Percentiles rank a stretch among this genome's conserved stretches.
Evolutionary conservation across 495 filamentous ascomycete species (phyloP).

Genomic region (Talaromyces thailandensis): DNA sequence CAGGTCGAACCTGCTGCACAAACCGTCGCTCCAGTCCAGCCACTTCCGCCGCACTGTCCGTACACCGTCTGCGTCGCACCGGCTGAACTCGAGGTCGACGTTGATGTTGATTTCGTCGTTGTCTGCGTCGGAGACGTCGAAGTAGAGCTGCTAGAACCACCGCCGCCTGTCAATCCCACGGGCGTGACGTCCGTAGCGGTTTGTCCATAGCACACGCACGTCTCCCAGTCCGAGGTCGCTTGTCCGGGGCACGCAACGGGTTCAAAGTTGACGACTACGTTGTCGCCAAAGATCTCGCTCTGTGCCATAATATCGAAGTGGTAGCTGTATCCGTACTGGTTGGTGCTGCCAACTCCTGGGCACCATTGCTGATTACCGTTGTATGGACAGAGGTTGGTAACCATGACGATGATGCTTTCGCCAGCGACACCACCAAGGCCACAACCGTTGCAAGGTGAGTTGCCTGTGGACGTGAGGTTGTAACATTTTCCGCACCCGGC

Average conservation of each 20-base stretch:
- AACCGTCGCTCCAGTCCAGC: slow-evolving; percentile 35
- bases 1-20: slow-evolving; percentile 36
- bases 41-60: slow-evolving; percentile 42
- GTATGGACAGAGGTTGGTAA: slow-evolving; percentile 31
- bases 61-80: slow-evolving; percentile 18
- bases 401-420: slow-evolving; percentile 30
- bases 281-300: slow-evolving; percentile 26
- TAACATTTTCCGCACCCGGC: slow-evolving; percentile 33
- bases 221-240: slow-evolving; percentile 12
- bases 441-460: slow-evolving; percentile 18
- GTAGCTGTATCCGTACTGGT: slow-evolving; percentile 30
- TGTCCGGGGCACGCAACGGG: slow-evolving; percentile 21
- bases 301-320: slow-evolving; percentile 36
- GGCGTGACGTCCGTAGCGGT: slow-evolving; percentile 9
- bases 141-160: background rate
- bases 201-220: slow-evolving; percentile 13
- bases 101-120: background rate
- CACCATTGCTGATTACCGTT: slow-evolving; percentile 32
- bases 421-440: slow-evolving; percentile 25
- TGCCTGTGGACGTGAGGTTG: slow-evolving; percentile 26
- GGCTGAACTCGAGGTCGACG: background rate
- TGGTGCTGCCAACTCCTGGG: slow-evolving; percentile 16
- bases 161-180: slow-evolving; percentile 3
- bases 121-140: background rate
- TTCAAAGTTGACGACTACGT: slow-evolving; percentile 28